Evolutionary conservation across 306 rosid genomes (phyloP).

Genomic region (Comarum palustre): DNA sequence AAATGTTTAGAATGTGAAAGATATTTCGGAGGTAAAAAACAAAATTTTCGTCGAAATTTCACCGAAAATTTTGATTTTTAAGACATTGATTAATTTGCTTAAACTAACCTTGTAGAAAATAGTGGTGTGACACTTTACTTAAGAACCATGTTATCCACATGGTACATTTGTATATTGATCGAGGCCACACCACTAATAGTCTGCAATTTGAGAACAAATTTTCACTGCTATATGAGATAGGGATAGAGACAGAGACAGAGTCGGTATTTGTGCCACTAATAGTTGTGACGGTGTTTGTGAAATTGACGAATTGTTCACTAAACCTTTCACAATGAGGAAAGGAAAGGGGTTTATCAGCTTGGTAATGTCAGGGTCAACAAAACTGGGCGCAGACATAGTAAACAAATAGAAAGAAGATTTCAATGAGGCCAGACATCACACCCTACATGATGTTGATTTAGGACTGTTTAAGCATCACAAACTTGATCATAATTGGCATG

Average conservation of each 20-base stretch:
- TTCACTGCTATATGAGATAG: background rate
- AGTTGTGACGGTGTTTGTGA: background rate
- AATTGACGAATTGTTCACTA: constrained; percentile 21
- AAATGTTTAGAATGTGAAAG: no score
- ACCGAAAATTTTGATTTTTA: no score
- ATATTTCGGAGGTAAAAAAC: no score
- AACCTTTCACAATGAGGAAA: constrained; percentile 7
- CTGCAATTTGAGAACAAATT: background rate
- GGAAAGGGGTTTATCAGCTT: constrained; percentile 1
- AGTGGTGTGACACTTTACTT: constrained; percentile 25
- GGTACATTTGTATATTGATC: background rate
- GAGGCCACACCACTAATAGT: background rate
- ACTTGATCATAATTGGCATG: background rate
- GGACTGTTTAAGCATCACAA: background rate
- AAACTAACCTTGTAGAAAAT: background rate
- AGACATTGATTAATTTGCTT: no score
- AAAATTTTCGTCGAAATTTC: no score
- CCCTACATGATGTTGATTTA: background rate
- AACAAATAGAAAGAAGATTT: background rate
- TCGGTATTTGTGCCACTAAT: background rate
- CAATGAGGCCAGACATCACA: background rate
- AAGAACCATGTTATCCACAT: background rate
- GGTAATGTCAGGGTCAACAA: constrained; percentile 39
- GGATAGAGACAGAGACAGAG: no score
- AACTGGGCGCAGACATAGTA: constrained; percentile 27